Conservation (phyloP, 164 flowering plant genomes). For the Umbellularia californica region DNA sequence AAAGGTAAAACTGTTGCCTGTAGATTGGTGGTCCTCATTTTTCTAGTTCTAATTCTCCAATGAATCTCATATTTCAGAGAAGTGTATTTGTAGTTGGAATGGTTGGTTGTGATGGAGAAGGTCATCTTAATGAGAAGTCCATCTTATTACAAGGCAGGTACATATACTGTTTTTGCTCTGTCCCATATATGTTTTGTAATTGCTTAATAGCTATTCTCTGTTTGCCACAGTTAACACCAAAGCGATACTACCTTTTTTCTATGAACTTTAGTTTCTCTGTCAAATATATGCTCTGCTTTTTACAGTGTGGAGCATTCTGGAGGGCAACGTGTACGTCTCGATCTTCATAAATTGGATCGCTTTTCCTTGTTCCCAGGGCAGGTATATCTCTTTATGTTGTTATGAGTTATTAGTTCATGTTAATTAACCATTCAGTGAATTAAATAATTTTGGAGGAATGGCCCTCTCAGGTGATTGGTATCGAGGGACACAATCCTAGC, state of each 20-base stretch:
- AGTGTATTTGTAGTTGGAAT: constrained; percentile 83
- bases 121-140: constrained; percentile 90
- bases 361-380: constrained; percentile 97
- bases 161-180: not conserved
- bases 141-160: constrained; percentile 91
- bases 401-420: not conserved
- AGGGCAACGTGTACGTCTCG: constrained; percentile 92
- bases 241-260: not conserved
- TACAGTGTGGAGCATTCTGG: constrained; percentile 87
- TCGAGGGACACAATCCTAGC: constrained; percentile 93
- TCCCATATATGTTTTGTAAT: not conserved
- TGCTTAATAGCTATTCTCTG: not conserved
- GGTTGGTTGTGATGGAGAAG: constrained; percentile 93
- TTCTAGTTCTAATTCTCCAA: constrained; percentile 1
- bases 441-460: not conserved
- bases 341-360: constrained; percentile 59
- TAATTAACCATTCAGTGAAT: not conserved
- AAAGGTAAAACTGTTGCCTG: not conserved
- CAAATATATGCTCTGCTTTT: constrained; percentile 8
- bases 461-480: constrained; percentile 65
- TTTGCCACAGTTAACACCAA: not conserved
- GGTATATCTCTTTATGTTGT: constrained; percentile 29
- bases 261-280: not conserved
- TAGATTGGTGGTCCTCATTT: not conserved
- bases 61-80: constrained; percentile 43